Evolutionary conservation across 805 yeast species (phyloP).

Genomic region (Schwanniomyces polymorphus): DNA sequence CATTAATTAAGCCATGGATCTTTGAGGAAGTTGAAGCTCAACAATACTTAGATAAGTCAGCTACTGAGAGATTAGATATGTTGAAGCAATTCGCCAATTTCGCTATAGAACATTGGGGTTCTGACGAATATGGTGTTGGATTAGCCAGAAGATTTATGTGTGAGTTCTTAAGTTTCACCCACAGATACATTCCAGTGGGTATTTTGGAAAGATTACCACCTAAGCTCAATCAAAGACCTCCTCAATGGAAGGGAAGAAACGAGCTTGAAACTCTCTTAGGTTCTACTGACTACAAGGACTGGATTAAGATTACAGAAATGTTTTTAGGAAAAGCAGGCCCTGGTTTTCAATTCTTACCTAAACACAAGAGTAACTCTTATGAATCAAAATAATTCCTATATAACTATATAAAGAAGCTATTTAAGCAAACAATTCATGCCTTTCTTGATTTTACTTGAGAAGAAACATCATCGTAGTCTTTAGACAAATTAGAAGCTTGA

Average conservation of each 20-base stretch:
- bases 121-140: constrained; percentile 91
- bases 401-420: constrained; percentile 1
- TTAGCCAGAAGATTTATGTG: constrained; percentile 87
- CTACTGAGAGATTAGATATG: constrained; percentile 84
- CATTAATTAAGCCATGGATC: constrained; percentile 97
- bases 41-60: constrained; percentile 86
- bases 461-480: constrained; percentile 57
- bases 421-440: not conserved
- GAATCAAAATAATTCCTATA: constrained; percentile 14
- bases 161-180: constrained; percentile 92
- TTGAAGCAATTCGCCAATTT: constrained; percentile 66
- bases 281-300: constrained; percentile 81
- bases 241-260: constrained; percentile 87
- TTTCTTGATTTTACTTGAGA: constrained; percentile 13
- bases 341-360: constrained; percentile 79
- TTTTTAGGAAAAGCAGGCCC: constrained; percentile 85
- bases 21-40: constrained; percentile 91
- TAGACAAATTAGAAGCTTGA: constrained; percentile 65
- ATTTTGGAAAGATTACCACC: constrained; percentile 87
- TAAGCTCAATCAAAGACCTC: constrained; percentile 89
- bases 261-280: constrained; percentile 90
- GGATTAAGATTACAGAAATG: constrained; percentile 96
- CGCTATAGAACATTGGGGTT: constrained; percentile 97
- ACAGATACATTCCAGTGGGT: constrained; percentile 93
- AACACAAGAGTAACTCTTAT: constrained; percentile 91